Base-by-base conservation (phyloP, 768 basidiomycete species). In the Galerina sulciceps region DNA sequence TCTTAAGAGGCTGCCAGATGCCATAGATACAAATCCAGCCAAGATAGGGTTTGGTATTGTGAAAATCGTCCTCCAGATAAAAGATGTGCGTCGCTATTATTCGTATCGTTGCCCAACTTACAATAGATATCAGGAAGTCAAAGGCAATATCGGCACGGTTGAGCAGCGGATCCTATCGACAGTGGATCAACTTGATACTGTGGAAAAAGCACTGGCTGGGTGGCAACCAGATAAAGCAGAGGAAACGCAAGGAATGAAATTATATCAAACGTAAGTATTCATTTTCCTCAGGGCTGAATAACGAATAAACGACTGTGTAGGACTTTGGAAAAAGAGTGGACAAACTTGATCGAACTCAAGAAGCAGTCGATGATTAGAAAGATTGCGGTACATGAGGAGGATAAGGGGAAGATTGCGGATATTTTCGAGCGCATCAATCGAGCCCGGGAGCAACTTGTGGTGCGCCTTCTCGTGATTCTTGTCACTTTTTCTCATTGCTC, bases 371-470 rank as follows among this genome's bases (percentile, higher is more conserved):
- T 40, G 3, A 17, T 42, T 36, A 52, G 55, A 26, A 59, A 58
- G 48, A 9, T 64, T 22, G 37, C 49, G 4, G 58, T 58, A 44
- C 58, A 64, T 31, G 63, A 66, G 53, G 54, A 62, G 20, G 60
- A 64, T 14, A 31, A 62, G 41, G 31, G 17, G 10, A 57, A 34
- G 18, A 61, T 66, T 41, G 18, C 14, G 26, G 58, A 57, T 11
- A 66, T 61, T 17, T 66, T 66, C 46, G 57, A 50, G 46, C 54
- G 51, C 17, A 48, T 66, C 47, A 58, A 64, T 48, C 52, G 54
- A 20, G 60, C 62, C 20, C 61, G 60, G 38, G 50, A 48, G 15
- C 57, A 26, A 23, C 58, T 66, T 26, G 60, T 57, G 58, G 65
- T 64, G 44, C 22, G 50, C 22, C 53, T 46, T 35, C 31, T 1